phyloP scores from a whole-genome alignment of 768 basidiomycete species.

The Agaricus subrufescens region DNA sequence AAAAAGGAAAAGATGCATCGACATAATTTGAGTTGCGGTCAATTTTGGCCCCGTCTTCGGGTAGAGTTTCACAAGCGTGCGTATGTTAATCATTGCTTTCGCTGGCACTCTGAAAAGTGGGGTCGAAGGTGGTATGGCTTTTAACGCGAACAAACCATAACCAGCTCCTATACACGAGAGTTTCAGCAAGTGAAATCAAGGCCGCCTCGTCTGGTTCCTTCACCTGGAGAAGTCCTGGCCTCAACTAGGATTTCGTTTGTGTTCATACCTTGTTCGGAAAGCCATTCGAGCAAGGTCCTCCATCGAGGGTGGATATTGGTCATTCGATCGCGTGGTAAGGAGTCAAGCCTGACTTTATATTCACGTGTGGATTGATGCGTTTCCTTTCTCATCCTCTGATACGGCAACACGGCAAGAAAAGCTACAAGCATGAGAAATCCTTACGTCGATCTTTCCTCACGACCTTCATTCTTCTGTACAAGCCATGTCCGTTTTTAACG shows the following conservation, averaged over 20 bases:
- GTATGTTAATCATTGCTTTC: constrained; percentile 63
- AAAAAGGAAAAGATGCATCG: constrained; percentile 75
- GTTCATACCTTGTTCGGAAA: constrained; percentile 43
- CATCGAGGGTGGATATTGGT: constrained; percentile 30
- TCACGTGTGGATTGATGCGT: too few species aligned
- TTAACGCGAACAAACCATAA: constrained; percentile 59
- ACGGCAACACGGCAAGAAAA: not conserved
- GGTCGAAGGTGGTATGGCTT: constrained; percentile 40
- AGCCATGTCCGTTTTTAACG: constrained; percentile 76
- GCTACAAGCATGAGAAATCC: not conserved
- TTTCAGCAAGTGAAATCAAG: not conserved
- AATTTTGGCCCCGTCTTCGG: constrained; percentile 33
- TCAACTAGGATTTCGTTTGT: constrained; percentile 43
- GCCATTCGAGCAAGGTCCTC: constrained; percentile 49
- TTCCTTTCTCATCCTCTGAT: too few species aligned
- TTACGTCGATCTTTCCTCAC: constrained; percentile 2
- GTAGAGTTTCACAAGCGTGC: constrained; percentile 62
- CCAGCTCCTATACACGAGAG: constrained; percentile 49
- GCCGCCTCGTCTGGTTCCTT: not conserved
- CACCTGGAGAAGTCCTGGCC: constrained; percentile 48
- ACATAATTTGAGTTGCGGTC: constrained; percentile 70
- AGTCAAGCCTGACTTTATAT: too few species aligned
- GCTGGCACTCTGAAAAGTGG: constrained; percentile 69
- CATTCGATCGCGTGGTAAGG: not conserved
- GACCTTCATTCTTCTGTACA: not conserved